Percentiles rank a stretch among this genome's conserved stretches.
Conservation (phyloP, 352 stramenopile genomes). For the Thalassiosira exigua region DNA sequence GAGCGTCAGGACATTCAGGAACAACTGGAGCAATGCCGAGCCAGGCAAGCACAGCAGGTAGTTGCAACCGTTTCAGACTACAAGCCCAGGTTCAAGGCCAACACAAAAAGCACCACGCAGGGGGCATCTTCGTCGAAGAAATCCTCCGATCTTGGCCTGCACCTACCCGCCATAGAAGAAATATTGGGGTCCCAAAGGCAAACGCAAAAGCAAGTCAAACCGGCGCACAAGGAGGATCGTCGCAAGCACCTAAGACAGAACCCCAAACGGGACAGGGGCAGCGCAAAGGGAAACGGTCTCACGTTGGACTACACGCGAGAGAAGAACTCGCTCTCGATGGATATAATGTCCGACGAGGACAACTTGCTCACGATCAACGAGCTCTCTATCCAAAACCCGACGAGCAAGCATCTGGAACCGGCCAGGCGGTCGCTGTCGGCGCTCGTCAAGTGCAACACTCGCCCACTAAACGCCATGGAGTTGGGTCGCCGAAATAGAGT, state of each 20-base stretch:
- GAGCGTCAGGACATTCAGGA: conserved; percentile 31
- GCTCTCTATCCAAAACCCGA: conserved; percentile 11
- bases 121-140: conserved; percentile 6
- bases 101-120: not conserved
- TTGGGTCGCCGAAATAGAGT: conserved; percentile 21
- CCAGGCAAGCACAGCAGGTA: conserved; percentile 18
- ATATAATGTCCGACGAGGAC: conserved; percentile 7
- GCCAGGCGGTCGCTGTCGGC: conserved; percentile 7
- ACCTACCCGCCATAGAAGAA: conserved; percentile 16
- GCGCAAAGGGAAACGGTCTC: not conserved
- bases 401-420: conserved; percentile 10
- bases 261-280: not conserved
- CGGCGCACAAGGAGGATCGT: not conserved
- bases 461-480: conserved; percentile 24
- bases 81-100: conserved; percentile 15
- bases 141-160: not conserved
- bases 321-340: not conserved
- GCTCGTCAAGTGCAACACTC: conserved; percentile 26
- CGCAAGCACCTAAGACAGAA: conserved; percentile 2
- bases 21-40: conserved; percentile 19
- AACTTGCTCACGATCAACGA: conserved; percentile 27
- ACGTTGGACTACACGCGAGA: conserved; percentile 2
- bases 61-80: conserved; percentile 21
- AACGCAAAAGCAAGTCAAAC: not conserved
- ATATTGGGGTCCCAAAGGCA: conserved; percentile 9